Percentiles rank a stretch among this genome's conserved stretches.
These are phyloP conservation scores for Aspergillus avenaceus DNA, from an alignment of 495 filamentous ascomycete species.

Conservation along the genomic window DNA sequence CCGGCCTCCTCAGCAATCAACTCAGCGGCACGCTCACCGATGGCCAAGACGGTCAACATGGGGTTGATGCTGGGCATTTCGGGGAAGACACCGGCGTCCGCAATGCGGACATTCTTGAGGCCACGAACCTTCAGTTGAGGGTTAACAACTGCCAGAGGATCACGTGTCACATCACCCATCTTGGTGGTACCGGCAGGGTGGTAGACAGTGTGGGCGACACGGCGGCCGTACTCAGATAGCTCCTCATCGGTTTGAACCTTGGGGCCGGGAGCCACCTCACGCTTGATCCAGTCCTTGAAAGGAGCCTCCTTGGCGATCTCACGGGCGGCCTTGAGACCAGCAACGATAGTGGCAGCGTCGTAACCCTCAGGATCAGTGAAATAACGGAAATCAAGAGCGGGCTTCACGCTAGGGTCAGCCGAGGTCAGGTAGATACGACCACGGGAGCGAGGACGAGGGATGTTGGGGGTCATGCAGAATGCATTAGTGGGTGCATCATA, in stretches of 20 bases:
- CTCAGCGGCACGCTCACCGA: slow-evolving; percentile 63
- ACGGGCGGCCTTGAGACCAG: slow-evolving; percentile 68
- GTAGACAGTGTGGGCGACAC: slow-evolving; percentile 79
- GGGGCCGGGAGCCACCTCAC: slow-evolving; percentile 73
- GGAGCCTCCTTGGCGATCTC: slow-evolving; percentile 65
- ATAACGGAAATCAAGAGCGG: slow-evolving; percentile 81
- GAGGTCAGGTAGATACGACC: slow-evolving; percentile 71
- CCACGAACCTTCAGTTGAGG: slow-evolving; percentile 51
- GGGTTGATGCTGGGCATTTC: slow-evolving; percentile 65
- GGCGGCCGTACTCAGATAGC: slow-evolving; percentile 68
- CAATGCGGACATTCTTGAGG: slow-evolving; percentile 56
- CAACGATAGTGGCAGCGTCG: slow-evolving; percentile 76
- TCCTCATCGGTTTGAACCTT: slow-evolving; percentile 64
- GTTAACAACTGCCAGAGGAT: slow-evolving; percentile 66
- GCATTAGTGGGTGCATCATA: slow-evolving; percentile 71
- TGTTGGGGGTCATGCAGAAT: slow-evolving; percentile 92
- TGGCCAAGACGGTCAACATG: slow-evolving; percentile 61
- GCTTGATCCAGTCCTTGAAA: slow-evolving; percentile 76
- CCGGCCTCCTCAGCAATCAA: slow-evolving; percentile 59
- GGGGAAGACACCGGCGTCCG: slow-evolving; percentile 66
- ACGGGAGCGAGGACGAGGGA: slow-evolving; percentile 72
- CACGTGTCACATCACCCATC: slow-evolving; percentile 67
- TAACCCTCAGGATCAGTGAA: slow-evolving; percentile 83
- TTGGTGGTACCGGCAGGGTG: slow-evolving; percentile 83
- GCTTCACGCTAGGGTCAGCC: slow-evolving; percentile 67